Percentiles rank a stretch among this genome's conserved stretches.
These are phyloP conservation scores for Bipolaris bicolor DNA, from an alignment of 2,329 filamentous ascomycete genomes.

Conservation along the genomic window DNA sequence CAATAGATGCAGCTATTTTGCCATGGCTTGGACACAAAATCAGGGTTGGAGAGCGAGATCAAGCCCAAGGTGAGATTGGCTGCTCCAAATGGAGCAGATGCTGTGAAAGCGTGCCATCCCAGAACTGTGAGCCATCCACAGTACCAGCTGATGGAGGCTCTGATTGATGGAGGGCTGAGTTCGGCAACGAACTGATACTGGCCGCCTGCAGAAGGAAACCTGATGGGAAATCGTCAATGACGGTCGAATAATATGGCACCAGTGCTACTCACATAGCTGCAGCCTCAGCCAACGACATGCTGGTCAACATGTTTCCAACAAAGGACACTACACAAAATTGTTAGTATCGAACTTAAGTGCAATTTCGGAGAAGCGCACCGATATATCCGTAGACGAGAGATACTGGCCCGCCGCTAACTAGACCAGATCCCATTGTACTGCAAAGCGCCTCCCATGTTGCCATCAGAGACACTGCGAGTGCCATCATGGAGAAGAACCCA, in stretches of 20 bases:
- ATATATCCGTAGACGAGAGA: slow-evolving; percentile 14
- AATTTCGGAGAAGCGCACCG: slow-evolving; percentile 1
- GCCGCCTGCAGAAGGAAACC: slow-evolving; percentile 13
- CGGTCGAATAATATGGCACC: not conserved
- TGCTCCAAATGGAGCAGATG: slow-evolving; percentile 26
- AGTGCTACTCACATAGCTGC: slow-evolving; percentile 9
- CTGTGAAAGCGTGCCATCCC: slow-evolving; percentile 47
- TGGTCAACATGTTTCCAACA: slow-evolving; percentile 7
- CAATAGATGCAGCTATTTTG: slow-evolving; percentile 47
- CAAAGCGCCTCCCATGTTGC: slow-evolving; percentile 16
- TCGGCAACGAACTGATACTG: slow-evolving; percentile 15
- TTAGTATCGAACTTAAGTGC: not conserved
- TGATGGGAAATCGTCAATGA: not conserved
- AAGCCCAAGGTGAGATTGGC: slow-evolving; percentile 32
- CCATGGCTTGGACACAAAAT: slow-evolving; percentile 51
- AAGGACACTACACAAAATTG: slow-evolving; percentile 1
- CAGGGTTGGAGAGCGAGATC: slow-evolving; percentile 42
- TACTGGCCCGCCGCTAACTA: slow-evolving; percentile 11
- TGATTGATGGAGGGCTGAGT: slow-evolving; percentile 4
- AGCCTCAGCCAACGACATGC: slow-evolving; percentile 7
- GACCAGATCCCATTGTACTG: slow-evolving; percentile 13
- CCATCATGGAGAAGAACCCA: slow-evolving; percentile 7
- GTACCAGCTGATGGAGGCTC: slow-evolving; percentile 3
- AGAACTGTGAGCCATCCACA: slow-evolving; percentile 33
- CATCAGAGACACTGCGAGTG: slow-evolving; percentile 10